Evolutionary conservation across 768 basidiomycete species (phyloP), one percentile per base, ranked within the genome.

Genomic region (Lactarius tabidus): DNA sequence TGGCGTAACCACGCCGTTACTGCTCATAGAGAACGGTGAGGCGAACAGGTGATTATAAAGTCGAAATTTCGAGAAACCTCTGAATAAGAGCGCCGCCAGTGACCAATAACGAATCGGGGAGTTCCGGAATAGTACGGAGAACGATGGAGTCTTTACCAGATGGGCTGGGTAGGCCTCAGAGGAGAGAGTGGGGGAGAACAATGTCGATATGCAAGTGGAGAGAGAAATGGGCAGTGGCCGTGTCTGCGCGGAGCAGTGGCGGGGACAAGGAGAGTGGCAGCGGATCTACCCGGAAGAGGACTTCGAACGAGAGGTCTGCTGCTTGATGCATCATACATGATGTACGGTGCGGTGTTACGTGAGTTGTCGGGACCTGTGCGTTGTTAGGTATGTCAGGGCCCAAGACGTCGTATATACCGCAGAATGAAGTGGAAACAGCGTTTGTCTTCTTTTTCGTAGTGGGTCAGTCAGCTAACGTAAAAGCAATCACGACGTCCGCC

Each of bases 401-500:
- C 0, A 12, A 14, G 14, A 15, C 3, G 2, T 23, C 45, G 45
- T 80, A 81, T 0, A 81, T 81, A 12, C 83, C 82, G 54, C 82
- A 72, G 64, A 83, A 81, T 1, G 82, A 81, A 1, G 80, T 62
- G 15, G 80, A 81, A 4, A 84, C 81, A 82, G 63, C 3, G 31
- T 12, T 23, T 23, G 38, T 23, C 6, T 43, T 7, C 20, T 43
- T 8, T 23, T 45, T 23, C 20, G 3, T 14, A 23, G n/a, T 23
- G 45, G n/a, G 43, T 45, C 43, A 45, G n/a, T 45, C n/a, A 18
- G 41, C 45, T 10, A 23, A 48, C 45, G 45, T 48, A 48, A 48
- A 23, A 14, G n/a, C 15, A 14, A 38, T 9, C 36, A 12, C 4
- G 33, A 33, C 2, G 38, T 12, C 38, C 20, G n/a, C n/a, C n/a